A percentile compares a stretch with the other conserved stretches of the same genome.
phyloP scores from a whole-genome alignment of 495 filamentous ascomycete species.

The Annulohypoxylon nitens region DNA sequence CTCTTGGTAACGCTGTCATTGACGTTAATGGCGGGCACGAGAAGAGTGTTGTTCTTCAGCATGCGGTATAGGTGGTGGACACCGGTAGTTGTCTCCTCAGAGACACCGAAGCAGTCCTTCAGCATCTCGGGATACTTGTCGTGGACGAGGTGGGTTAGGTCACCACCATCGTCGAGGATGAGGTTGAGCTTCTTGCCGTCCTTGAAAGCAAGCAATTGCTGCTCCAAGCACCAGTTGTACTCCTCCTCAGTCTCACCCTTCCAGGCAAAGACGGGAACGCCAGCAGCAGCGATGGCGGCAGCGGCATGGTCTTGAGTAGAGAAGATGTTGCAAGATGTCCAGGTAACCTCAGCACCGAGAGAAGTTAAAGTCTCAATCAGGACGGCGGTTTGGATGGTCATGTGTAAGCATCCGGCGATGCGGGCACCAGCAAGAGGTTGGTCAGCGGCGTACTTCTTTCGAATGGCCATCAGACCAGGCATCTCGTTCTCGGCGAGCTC shows the following conservation, averaged over 20 bases:
- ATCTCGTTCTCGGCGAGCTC: conserved; percentile 99
- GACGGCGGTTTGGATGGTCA: conserved; percentile 99
- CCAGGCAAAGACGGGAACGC: conserved; percentile 98
- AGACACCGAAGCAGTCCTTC: conserved; percentile 96
- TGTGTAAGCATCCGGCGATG: conserved; percentile 98
- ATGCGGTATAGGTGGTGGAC: conserved; percentile 99
- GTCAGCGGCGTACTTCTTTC: conserved; percentile 88
- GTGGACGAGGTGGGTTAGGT: conserved; percentile 96
- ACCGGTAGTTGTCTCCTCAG: conserved; percentile 99
- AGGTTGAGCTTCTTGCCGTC: conserved; percentile 96
- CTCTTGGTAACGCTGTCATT: conserved; percentile 99
- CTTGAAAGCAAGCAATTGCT: conserved; percentile 97
- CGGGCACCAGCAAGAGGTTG: conserved; percentile 90
- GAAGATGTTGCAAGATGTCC: conserved; percentile 99
- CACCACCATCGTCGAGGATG: conserved; percentile 98
- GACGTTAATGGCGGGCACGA: conserved; percentile 98
- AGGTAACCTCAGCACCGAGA: conserved; percentile 97
- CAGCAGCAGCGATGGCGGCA: conserved; percentile 93
- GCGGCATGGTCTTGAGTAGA: conserved; percentile 98
- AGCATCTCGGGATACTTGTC: conserved; percentile 98
- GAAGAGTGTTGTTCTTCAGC: conserved; percentile 91
- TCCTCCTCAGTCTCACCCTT: conserved; percentile 99
- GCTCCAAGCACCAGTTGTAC: conserved; percentile 99
- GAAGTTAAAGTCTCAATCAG: conserved; percentile 96
- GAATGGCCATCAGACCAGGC: conserved; percentile 96